Evolutionary conservation across 352 stramenopile genomes (phyloP).

Genomic region (Phytophthora agathidicida): DNA sequence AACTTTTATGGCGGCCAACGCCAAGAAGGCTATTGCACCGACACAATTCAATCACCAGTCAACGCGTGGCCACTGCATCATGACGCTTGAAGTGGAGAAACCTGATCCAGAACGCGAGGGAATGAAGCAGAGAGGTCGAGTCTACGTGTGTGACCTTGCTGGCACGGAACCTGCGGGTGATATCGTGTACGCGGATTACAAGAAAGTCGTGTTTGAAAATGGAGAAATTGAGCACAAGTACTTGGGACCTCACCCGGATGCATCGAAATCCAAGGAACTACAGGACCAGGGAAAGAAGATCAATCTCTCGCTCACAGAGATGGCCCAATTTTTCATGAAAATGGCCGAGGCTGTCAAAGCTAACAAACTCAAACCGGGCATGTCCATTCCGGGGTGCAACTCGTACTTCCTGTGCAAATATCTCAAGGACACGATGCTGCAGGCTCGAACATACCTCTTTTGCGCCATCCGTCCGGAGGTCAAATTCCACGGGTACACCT

Average conservation of each 20-base stretch:
- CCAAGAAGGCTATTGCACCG: constrained; percentile 92
- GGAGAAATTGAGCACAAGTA: constrained; percentile 94
- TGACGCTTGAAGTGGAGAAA: constrained; percentile 95
- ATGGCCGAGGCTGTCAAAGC: constrained; percentile 94
- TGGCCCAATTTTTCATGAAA: constrained; percentile 98
- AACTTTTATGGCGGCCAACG: constrained; percentile 92
- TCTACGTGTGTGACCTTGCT: constrained; percentile 95
- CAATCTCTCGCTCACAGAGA: constrained; percentile 95
- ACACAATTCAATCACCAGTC: constrained; percentile 96
- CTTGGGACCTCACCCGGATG: constrained; percentile 87
- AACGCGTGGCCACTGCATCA: constrained; percentile 95
- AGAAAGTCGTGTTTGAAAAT: constrained; percentile 91
- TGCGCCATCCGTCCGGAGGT: constrained; percentile 94
- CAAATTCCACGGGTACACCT: constrained; percentile 94
- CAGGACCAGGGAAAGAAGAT: constrained; percentile 97
- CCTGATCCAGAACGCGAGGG: constrained; percentile 89
- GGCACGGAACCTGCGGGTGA: constrained; percentile 94
- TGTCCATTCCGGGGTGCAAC: constrained; percentile 94
- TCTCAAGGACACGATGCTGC: constrained; percentile 96
- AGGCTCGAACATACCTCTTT: constrained; percentile 93
- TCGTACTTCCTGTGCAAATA: constrained; percentile 97
- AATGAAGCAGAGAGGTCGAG: constrained; percentile 89
- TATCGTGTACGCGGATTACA: constrained; percentile 94
- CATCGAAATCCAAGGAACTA: constrained; percentile 93
- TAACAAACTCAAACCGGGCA: constrained; percentile 94